phyloP scores from a whole-genome alignment of 169 alveolate species.

The Plasmodium cynomolgi region DNA sequence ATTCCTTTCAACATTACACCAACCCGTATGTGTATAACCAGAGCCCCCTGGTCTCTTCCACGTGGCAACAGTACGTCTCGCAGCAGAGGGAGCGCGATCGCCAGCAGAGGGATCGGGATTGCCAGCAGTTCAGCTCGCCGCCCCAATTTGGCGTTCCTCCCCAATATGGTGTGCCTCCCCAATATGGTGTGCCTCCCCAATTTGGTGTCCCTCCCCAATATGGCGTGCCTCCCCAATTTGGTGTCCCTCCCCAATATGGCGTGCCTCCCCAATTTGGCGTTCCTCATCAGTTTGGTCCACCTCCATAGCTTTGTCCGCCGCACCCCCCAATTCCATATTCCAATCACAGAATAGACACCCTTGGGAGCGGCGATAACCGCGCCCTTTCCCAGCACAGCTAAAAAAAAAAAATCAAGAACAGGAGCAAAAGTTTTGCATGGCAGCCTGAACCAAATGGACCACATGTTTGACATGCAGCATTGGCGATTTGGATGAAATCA shows the following conservation, averaged over 20 bases:
- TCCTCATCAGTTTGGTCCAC: neutral
- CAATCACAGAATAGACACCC: neutral
- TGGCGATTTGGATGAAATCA: neutral
- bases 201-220: neutral
- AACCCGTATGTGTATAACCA: conserved; percentile 42
- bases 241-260: neutral
- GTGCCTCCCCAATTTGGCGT: neutral
- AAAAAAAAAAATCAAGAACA: neutral
- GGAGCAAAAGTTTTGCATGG: neutral
- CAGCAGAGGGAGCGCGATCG: conserved; percentile 18
- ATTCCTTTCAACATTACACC: conserved; percentile 17
- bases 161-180: neutral
- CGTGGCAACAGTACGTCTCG: conserved; percentile 20
- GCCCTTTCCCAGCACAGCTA: neutral
- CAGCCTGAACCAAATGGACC: neutral
- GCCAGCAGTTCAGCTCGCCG: neutral
- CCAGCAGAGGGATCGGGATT: neutral
- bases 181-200: neutral
- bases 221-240: neutral
- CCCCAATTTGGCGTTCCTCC: neutral
- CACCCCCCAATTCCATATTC: neutral
- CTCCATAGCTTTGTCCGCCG: neutral
- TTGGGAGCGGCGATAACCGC: neutral
- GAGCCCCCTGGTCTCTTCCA: conserved; percentile 18
- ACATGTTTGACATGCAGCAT: neutral